These are phyloP conservation scores for Pseudopyricularia javanii DNA, from an alignment of 2,329 filamentous ascomycete species.

Conservation along the genomic window DNA sequence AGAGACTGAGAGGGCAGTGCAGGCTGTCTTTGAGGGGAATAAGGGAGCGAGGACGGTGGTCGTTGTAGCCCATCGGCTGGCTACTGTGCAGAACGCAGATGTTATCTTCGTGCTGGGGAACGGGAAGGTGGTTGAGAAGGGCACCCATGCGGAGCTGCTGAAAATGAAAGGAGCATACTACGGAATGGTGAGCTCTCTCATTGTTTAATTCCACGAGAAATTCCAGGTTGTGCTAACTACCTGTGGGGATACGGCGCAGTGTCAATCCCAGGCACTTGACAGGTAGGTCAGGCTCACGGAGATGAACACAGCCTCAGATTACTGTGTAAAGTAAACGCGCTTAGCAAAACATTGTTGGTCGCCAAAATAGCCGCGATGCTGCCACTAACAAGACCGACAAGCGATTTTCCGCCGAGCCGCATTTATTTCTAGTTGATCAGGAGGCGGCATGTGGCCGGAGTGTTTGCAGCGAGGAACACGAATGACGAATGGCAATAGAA, in stretches of 20 bases:
- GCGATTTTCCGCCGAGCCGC: too few species aligned
- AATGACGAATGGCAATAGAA: too few species aligned
- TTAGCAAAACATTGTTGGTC: too few species aligned
- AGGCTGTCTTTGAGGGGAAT: constrained; percentile 7
- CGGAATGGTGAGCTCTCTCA: constrained; percentile 28
- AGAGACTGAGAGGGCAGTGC: constrained; percentile 8
- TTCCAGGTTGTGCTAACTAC: not conserved
- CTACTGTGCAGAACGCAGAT: constrained; percentile 57
- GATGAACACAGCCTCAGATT: too few species aligned
- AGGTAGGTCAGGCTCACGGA: too few species aligned
- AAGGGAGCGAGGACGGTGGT: constrained; percentile 47
- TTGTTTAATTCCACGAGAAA: too few species aligned
- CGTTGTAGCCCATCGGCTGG: constrained; percentile 53
- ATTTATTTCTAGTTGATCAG: too few species aligned
- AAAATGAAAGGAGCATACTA: constrained; percentile 35
- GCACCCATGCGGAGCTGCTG: constrained; percentile 40
- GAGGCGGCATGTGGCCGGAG: too few species aligned
- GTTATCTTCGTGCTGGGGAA: constrained; percentile 58
- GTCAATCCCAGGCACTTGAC: constrained; percentile 8
- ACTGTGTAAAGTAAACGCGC: too few species aligned
- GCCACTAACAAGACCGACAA: too few species aligned
- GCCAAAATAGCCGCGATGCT: too few species aligned
- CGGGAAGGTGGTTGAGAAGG: constrained; percentile 49
- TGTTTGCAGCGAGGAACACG: too few species aligned
- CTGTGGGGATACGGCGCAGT: constrained; percentile 2